Evolutionary conservation across 1,284 basidiomycete species (phyloP).

Genomic region (Cutaneotrichosporon arboriforme): DNA sequence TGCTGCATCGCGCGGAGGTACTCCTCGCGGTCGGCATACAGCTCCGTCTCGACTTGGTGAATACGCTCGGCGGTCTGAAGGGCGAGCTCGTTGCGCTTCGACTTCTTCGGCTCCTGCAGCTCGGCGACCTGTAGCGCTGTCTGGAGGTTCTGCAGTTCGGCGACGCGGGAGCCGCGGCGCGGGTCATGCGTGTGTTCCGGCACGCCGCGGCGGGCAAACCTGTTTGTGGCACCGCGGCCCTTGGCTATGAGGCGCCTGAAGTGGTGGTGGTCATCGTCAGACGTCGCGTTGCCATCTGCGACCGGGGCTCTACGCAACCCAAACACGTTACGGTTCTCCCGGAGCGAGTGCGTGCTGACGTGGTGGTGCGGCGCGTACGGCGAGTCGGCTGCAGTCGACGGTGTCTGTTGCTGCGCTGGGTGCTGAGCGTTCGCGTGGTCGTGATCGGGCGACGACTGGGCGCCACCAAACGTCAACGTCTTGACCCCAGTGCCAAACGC

Average conservation of each 20-base stretch:
- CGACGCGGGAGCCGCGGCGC: background rate
- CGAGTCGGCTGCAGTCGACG: background rate
- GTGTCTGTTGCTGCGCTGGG: background rate
- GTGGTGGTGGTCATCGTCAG: constrained; percentile 11
- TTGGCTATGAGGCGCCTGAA: constrained; percentile 6
- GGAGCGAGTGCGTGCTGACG: background rate
- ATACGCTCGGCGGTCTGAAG: constrained; percentile 5
- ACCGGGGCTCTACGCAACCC: background rate
- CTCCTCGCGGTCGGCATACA: constrained; percentile 12
- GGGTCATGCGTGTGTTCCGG: background rate
- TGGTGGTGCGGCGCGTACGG: background rate
- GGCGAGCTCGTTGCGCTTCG: constrained; percentile 3
- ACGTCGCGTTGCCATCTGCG: constrained; percentile 1
- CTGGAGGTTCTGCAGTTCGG: constrained; percentile 2
- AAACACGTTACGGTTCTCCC: background rate
- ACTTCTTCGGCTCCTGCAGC: background rate
- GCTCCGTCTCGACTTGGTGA: constrained; percentile 7
- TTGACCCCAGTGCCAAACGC: background rate
- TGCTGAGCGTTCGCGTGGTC: no score
- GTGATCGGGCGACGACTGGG: no score
- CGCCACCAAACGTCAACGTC: no score
- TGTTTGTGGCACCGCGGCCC: background rate
- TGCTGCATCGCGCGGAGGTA: constrained; percentile 1
- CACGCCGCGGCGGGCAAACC: background rate
- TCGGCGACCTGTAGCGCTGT: background rate